A percentile compares a stretch with the other conserved stretches of the same genome.
These are phyloP conservation scores for Quercus parvula DNA, from an alignment of 306 rosid species.

Conservation along the genomic window DNA sequence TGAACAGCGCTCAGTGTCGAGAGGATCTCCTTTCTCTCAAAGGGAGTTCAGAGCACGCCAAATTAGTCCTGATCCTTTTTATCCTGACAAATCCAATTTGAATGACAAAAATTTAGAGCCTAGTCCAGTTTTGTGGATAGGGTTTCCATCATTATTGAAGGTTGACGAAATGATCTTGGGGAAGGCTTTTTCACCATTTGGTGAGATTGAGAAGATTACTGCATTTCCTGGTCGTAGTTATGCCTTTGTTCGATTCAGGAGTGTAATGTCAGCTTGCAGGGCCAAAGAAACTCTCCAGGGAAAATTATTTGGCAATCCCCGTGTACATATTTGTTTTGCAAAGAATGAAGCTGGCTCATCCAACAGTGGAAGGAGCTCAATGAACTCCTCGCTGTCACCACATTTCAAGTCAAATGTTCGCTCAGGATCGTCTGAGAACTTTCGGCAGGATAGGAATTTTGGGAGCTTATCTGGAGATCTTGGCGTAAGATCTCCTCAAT, in stretches of 20 bases:
- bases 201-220: constrained; percentile 84
- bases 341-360: constrained; percentile 81
- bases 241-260: constrained; percentile 88
- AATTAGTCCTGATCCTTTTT: constrained; percentile 56
- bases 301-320: constrained; percentile 90
- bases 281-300: constrained; percentile 82
- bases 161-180: constrained; percentile 75
- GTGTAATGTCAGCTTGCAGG: constrained; percentile 61
- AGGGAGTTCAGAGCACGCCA: constrained; percentile 59
- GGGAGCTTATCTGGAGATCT: constrained; percentile 47
- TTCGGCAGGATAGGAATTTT: constrained; percentile 38
- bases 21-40: constrained; percentile 66
- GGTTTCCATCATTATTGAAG: constrained; percentile 81
- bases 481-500: constrained; percentile 48
- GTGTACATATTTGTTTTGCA: constrained; percentile 92
- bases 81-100: constrained; percentile 61
- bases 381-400: constrained; percentile 57
- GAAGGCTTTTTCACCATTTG: constrained; percentile 85
- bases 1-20: constrained; percentile 44
- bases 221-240: constrained; percentile 92
- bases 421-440: constrained; percentile 51
- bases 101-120: constrained; percentile 80
- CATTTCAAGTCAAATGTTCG: constrained; percentile 41
- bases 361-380: constrained; percentile 59
- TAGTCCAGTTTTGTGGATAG: constrained; percentile 94